Evolutionary conservation across 2,329 filamentous ascomycete species (phyloP), one percentile per base, ranked within the genome.

Genomic region (Tolypocladium nubicola): DNA sequence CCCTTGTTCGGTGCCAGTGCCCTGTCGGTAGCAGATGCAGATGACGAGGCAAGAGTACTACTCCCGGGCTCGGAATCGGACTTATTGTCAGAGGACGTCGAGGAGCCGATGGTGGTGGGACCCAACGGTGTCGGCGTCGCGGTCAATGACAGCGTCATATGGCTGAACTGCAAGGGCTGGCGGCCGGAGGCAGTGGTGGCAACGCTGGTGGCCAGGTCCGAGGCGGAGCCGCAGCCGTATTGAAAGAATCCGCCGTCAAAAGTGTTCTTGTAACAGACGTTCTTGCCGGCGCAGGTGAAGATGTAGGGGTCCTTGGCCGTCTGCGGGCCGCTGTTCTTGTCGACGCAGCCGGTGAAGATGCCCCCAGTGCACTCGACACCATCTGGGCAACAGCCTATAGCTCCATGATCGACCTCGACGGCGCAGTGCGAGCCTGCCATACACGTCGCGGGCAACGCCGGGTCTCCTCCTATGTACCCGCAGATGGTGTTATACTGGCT

Each of bases 351-450:
- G 2, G 81, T 85, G 65, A 76, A 85, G 43, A 85, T 76, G 56
- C 82, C 82, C 4, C 73, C 71, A 1, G 77, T 79, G 66, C 82
- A 85, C 8, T 74, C 63, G 3, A 70, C 75, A 16, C 67, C 66
- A 61, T 84, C 73, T 1, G 81, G 80, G 64, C 82, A 85, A 65
- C 80, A 83, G 52, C 80, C 80, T 38, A 83, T 71, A n/a, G 76
- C 76, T 35, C 74, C 73, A 57, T 78, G 72, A 21, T 71, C 69
- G 23, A 71, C 67, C 60, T 83, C 80, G 49, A 80, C 69, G 30
- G 80, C 82, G 64, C 82, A 85, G 66, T 84, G 80, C 41, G 80
- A 83, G 39, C 81, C 82, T 0, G 76, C 73, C 35, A 74, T 76
- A 65, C 82, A 85, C 41, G 81, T 84, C 43, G 81, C 82, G 3